These are phyloP conservation scores for Calocera cornea DNA, from an alignment of 768 basidiomycete genomes.

Conservation along the genomic window DNA sequence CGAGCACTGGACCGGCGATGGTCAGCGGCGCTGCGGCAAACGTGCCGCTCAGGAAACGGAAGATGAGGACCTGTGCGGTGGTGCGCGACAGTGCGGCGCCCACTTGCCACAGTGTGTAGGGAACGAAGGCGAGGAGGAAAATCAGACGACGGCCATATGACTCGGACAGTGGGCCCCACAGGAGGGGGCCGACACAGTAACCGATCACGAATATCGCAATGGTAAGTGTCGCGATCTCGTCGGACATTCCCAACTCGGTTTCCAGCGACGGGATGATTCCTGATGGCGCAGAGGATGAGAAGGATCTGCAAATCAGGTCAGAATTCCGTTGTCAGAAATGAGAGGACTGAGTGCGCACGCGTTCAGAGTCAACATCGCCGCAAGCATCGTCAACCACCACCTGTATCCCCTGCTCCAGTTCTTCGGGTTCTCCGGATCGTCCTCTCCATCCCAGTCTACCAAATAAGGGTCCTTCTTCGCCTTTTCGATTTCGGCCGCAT, in stretches of 20 bases:
- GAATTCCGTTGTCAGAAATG: neutral
- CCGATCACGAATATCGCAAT: conserved; percentile 15
- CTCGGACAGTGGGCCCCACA: conserved; percentile 26
- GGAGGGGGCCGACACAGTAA: conserved; percentile 23
- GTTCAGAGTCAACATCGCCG: neutral
- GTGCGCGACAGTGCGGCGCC: conserved; percentile 29
- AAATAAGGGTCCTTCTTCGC: neutral
- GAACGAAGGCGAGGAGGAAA: conserved; percentile 18
- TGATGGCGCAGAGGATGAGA: conserved; percentile 13
- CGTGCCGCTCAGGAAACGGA: conserved; percentile 27
- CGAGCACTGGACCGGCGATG: conserved; percentile 28
- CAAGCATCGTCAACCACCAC: conserved; percentile 8
- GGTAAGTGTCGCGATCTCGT: conserved; percentile 4
- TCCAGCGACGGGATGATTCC: conserved; percentile 8
- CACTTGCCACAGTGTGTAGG: conserved; percentile 24
- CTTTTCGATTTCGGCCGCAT: neutral
- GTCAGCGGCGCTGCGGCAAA: conserved; percentile 29
- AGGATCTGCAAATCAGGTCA: conserved; percentile 8
- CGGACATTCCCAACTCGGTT: conserved; percentile 8
- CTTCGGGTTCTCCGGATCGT: neutral
- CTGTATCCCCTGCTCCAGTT: conserved; percentile 5
- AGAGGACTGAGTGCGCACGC: neutral
- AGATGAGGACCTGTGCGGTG: conserved; percentile 26
- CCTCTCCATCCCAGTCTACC: neutral
- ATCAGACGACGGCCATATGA: conserved; percentile 26